Evolutionary conservation across 352 stramenopile species (phyloP).

Genomic region (Pilasporangium apinafurcum): DNA sequence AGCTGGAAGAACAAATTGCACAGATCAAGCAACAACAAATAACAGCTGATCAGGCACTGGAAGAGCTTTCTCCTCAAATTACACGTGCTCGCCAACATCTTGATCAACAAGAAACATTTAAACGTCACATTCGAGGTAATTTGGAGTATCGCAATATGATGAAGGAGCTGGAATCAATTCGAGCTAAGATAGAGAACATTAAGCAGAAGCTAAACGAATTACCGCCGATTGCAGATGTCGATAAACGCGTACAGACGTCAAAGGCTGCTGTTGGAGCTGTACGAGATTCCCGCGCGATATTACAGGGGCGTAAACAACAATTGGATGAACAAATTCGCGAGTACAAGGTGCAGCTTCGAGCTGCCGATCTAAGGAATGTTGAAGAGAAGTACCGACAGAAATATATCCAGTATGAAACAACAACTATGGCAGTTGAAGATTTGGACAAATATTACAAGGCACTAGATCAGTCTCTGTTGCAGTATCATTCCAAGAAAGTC

Average conservation of each 20-base stretch:
- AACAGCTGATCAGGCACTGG: slow-evolving; percentile 20
- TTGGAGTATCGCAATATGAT: slow-evolving; percentile 56
- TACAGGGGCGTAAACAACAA: slow-evolving; percentile 48
- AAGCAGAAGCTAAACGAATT: slow-evolving; percentile 46
- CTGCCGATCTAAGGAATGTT: slow-evolving; percentile 87
- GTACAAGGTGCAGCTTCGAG: slow-evolving; percentile 46
- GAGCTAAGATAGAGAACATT: slow-evolving; percentile 22
- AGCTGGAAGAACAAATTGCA: slow-evolving; percentile 27
- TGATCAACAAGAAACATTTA: slow-evolving; percentile 42
- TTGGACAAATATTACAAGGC: slow-evolving; percentile 97
- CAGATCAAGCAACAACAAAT: slow-evolving; percentile 40
- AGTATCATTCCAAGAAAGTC: slow-evolving; percentile 99
- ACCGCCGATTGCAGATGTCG: slow-evolving; percentile 38
- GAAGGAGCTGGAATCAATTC: slow-evolving; percentile 37
- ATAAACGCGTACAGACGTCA: slow-evolving; percentile 28
- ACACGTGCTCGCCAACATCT: slow-evolving; percentile 25
- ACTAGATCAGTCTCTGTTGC: slow-evolving; percentile 93
- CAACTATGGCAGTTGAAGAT: slow-evolving; percentile 93
- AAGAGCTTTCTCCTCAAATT: slow-evolving; percentile 48
- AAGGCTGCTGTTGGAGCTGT: slow-evolving; percentile 18
- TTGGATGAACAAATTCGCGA: slow-evolving; percentile 52
- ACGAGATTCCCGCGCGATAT: slow-evolving; percentile 23
- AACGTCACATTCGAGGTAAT: slow-evolving; percentile 75
- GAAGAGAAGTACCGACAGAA: slow-evolving; percentile 92
- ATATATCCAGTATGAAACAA: slow-evolving; percentile 96